Base-by-base conservation (phyloP, 2,329 filamentous ascomycete species). In the Ophiocordyceps camponoti-leonardi region DNA sequence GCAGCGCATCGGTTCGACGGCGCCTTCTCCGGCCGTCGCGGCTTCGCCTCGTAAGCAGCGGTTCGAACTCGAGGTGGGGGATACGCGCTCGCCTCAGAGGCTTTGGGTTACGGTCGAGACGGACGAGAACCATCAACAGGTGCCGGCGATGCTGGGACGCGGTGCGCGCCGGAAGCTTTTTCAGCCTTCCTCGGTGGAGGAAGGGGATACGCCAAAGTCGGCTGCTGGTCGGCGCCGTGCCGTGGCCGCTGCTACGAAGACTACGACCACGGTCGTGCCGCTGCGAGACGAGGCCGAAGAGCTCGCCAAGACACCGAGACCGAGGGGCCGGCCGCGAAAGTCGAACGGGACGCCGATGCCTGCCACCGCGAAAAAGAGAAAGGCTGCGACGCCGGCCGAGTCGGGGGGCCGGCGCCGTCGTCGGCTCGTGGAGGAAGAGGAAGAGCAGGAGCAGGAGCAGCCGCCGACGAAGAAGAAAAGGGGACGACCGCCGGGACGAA, bases 51-150 rank as follows among this genome's bases (percentile, higher is more conserved):
- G 71, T 43, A 77, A 74, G 59, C 72, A 69, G 53, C 74, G 64
- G 41, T 76, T 76, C 49, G 68, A 75, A 56, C 66, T 77, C 31
- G 71, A 76, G 50, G 70, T 73, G 23, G 72, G 73, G 42, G 61
- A 70, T 51, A 62, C 64, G 35, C 56, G 56, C 42, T 66, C 71
- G 42, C 71, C 73, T 3, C 71, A 75, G 55, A 67, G 64, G 47
- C 62, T 77, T 41, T 61, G 66, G 41, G 72, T 76, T 45, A 77
- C 74, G 11, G 71, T 76, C 45, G 72, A 77, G 56, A 44, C 45
- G 37, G 45, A 50, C n/a, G 47, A 28, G 26, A 23, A 60, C 44
- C 52, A 59, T 45, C 61, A 62, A 39, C 30, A 31, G 11, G 30
- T 6, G 30, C 6, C 30, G 30, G 6, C 30, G 30, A 14, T 12